phyloP scores from a whole-genome alignment of 352 stramenopile genomes.

The Globisporangium uncinulatum region DNA sequence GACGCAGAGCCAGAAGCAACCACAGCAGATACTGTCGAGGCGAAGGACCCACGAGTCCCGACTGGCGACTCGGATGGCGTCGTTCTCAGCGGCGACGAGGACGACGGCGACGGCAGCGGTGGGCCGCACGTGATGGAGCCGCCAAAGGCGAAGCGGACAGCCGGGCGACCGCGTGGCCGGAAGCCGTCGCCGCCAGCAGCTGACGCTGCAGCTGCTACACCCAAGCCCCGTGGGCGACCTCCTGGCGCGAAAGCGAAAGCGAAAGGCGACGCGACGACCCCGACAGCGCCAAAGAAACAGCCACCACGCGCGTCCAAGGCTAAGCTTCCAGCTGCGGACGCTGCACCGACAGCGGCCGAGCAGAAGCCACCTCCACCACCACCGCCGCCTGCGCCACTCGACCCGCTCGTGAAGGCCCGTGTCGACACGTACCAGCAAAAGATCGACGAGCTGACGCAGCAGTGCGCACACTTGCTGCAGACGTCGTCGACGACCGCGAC shows the following conservation, averaged over 20 bases:
- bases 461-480: constrained; percentile 31
- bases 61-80: constrained; percentile 3
- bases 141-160: background rate
- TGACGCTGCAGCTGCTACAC: background rate
- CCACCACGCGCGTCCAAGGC: constrained; percentile 9
- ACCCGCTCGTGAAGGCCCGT: constrained; percentile 51
- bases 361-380: constrained; percentile 13
- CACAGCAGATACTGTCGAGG: background rate
- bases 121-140: constrained; percentile 2
- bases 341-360: constrained; percentile 9
- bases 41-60: background rate
- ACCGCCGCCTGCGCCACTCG: constrained; percentile 21
- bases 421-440: constrained; percentile 72
- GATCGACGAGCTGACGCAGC: constrained; percentile 57
- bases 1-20: no score
- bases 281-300: constrained; percentile 16
- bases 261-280: background rate
- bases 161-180: background rate
- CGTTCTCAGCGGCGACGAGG: constrained; percentile 9
- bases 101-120: background rate
- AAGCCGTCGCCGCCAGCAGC: background rate
- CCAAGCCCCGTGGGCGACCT: background rate
- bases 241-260: background rate
- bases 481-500: constrained; percentile 15
- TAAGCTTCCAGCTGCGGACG: constrained; percentile 5